Conservation (phyloP, 805 yeast species). For the Candida anglica region DNA sequence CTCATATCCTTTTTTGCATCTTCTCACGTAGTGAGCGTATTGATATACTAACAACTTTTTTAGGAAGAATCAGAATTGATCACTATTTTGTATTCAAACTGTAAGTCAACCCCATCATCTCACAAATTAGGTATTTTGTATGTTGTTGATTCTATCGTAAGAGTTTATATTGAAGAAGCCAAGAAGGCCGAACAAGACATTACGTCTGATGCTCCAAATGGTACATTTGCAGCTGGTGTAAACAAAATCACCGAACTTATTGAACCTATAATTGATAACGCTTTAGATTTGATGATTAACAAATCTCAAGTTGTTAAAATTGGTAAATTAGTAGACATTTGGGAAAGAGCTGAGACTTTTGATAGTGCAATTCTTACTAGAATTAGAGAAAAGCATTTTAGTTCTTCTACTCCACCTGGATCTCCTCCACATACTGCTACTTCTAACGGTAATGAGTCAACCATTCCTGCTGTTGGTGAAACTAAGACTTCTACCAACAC, state of each 20-base stretch:
- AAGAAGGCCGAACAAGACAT: conserved; percentile 49
- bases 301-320: conserved; percentile 66
- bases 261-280: conserved; percentile 59
- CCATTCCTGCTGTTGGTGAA: conserved; percentile 11
- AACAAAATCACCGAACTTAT: conserved; percentile 60
- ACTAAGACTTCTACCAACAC: conserved; percentile 23
- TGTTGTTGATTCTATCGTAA: conserved; percentile 86
- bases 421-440: conserved; percentile 27
- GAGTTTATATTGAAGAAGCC: conserved; percentile 78
- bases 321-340: conserved; percentile 81
- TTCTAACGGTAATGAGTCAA: conserved; percentile 5
- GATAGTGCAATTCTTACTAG: conserved; percentile 48
- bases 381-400: conserved; percentile 58
- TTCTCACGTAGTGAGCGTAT: no score
- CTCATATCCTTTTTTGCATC: no score
- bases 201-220: conserved; percentile 51
- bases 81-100: conserved; percentile 56
- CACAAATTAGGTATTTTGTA: conserved; percentile 91
- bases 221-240: conserved; percentile 73
- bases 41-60: conserved; percentile 1
- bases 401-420: conserved; percentile 68
- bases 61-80: conserved; percentile 52
- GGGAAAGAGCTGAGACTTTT: conserved; percentile 86
- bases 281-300: conserved; percentile 48
- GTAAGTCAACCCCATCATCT: conserved; percentile 68